These are phyloP conservation scores for Suillus placidus DNA, from an alignment of 768 basidiomycete species.

Conservation along the genomic window DNA sequence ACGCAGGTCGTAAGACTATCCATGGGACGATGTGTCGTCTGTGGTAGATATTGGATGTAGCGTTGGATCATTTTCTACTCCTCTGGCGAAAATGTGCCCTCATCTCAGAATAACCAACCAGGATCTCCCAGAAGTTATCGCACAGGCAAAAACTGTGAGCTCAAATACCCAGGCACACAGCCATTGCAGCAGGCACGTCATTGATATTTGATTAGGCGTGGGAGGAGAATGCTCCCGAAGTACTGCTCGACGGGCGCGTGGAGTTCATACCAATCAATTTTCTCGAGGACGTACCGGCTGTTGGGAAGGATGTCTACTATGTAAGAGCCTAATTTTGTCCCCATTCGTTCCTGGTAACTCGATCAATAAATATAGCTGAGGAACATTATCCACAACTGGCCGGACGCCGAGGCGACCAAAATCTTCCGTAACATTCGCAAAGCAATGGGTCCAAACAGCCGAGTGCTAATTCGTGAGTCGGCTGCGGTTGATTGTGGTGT, in stretches of 20 bases:
- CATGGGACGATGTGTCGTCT: constrained; percentile 27
- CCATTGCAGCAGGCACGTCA: neutral
- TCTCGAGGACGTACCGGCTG: constrained; percentile 20
- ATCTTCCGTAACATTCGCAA: constrained; percentile 34
- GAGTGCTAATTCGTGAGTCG: constrained; percentile 37
- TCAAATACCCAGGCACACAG: neutral
- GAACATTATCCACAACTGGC: constrained; percentile 41
- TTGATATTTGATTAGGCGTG: constrained; percentile 14
- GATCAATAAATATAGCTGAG: constrained; percentile 21
- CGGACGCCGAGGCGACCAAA: constrained; percentile 31
- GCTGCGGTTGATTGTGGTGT: too few relatives aligned
- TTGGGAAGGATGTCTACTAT: constrained; percentile 27
- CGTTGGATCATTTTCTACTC: constrained; percentile 29
- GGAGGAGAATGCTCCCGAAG: constrained; percentile 22
- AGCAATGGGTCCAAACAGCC: constrained; percentile 32
- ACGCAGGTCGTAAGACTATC: constrained; percentile 21
- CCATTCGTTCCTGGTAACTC: neutral
- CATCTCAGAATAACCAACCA: constrained; percentile 31
- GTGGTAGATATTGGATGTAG: constrained; percentile 35
- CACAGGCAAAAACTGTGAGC: constrained; percentile 25
- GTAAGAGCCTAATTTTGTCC: constrained; percentile 10
- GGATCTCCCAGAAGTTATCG: constrained; percentile 32
- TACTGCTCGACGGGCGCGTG: constrained; percentile 19
- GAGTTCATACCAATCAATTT: constrained; percentile 25
- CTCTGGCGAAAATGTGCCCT: constrained; percentile 29